phyloP scores from a whole-genome alignment of 441 rosid species.

The Euphorbia celastroides region DNA sequence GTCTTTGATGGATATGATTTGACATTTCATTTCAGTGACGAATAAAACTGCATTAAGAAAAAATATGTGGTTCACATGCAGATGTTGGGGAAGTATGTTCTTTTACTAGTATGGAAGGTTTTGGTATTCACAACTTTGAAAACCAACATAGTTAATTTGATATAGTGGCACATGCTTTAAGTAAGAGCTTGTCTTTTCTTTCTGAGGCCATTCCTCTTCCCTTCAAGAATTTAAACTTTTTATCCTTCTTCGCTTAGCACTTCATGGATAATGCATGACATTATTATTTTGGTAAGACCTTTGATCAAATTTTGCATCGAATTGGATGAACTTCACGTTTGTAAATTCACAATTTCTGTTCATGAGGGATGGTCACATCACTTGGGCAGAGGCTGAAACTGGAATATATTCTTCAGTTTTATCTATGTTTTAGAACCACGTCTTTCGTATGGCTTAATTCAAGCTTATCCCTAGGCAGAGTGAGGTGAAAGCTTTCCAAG shows the following conservation, averaged over 20 bases:
- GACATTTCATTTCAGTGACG: background rate
- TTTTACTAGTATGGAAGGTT: background rate
- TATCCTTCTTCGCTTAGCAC: background rate
- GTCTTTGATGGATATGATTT: background rate
- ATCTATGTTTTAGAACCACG: background rate
- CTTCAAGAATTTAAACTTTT: background rate
- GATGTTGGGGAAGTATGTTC: background rate
- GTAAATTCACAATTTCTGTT: background rate
- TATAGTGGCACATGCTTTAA: background rate
- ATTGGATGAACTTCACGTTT: background rate
- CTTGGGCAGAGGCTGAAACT: background rate
- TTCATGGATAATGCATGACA: background rate
- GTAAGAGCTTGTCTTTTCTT: background rate
- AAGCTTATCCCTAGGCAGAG: background rate
- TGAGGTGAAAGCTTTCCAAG: background rate
- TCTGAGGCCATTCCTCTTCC: background rate
- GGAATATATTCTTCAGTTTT: background rate
- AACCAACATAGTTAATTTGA: background rate
- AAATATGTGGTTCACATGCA: background rate
- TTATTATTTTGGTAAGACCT: background rate
- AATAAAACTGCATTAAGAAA: background rate
- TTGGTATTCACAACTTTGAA: background rate
- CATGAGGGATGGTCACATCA: background rate
- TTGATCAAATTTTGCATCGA: constrained; percentile 1
- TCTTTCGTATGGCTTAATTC: background rate